Conservation (phyloP, 164 flowering plant species). For the Tetracentron sinense region DNA sequence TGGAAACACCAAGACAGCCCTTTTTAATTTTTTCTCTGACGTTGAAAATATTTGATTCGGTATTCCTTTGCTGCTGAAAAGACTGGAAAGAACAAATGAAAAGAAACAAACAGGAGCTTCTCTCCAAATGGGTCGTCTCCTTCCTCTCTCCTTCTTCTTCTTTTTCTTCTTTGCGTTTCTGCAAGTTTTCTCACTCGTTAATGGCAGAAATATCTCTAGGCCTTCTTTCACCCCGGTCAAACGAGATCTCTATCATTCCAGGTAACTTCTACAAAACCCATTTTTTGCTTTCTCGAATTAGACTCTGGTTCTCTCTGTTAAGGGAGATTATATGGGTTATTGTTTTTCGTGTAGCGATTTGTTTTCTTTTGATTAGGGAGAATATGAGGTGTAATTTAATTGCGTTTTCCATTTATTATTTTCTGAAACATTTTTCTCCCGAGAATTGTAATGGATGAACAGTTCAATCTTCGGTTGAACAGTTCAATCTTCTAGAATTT, state of each 20-base stretch:
- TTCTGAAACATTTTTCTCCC: no score
- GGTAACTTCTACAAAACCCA: constrained; percentile 18
- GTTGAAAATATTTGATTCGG: background rate
- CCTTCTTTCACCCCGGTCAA: constrained; percentile 39
- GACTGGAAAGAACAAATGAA: constrained; percentile 1
- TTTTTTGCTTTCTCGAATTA: background rate
- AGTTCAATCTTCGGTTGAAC: no score
- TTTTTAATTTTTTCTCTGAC: background rate
- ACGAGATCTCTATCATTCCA: constrained; percentile 65
- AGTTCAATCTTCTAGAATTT: no score
- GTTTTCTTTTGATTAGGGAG: no score
- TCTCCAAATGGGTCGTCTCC: constrained; percentile 25
- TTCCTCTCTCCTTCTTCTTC: constrained; percentile 8
- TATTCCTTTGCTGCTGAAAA: background rate
- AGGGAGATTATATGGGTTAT: no score
- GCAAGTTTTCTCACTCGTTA: constrained; percentile 19
- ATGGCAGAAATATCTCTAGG: constrained; percentile 22
- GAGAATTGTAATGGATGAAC: no score
- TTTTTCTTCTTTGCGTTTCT: constrained; percentile 18
- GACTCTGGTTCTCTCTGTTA: no score
- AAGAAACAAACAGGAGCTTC: constrained; percentile 8
- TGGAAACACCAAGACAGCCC: constrained; percentile 7
- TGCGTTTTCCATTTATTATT: no score
- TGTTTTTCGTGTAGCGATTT: no score
- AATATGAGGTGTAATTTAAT: no score